phyloP scores from a whole-genome alignment of 768 basidiomycete genomes.

The Kwoniella europaea region DNA sequence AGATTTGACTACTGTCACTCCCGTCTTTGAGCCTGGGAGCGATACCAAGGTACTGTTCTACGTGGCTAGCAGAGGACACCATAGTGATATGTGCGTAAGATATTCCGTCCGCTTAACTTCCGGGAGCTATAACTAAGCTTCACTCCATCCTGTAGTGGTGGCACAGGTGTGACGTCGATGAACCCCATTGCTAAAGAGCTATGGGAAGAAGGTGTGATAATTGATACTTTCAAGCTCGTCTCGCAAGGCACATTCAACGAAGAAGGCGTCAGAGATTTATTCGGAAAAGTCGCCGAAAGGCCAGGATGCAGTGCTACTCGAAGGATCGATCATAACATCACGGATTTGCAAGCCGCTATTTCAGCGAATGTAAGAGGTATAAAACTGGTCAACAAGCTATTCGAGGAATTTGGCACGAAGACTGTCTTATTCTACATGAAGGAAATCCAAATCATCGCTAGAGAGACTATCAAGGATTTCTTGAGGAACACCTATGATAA shows the following conservation, averaged over 20 bases:
- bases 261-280: conserved; percentile 73
- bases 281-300: conserved; percentile 65
- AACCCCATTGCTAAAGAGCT: conserved; percentile 89
- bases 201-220: conserved; percentile 94
- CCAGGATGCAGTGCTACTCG: conserved; percentile 48
- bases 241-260: conserved; percentile 78
- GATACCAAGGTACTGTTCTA: conserved; percentile 64
- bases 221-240: conserved; percentile 91
- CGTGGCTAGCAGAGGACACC: conserved; percentile 87
- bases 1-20: conserved; percentile 92
- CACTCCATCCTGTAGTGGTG: conserved; percentile 23
- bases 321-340: conserved; percentile 49
- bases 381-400: conserved; percentile 69
- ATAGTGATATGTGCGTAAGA: conserved; percentile 67
- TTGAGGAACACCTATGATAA: conserved; percentile 38
- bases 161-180: conserved; percentile 87
- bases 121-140: conserved; percentile 12
- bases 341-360: conserved; percentile 49
- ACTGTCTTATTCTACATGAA: conserved; percentile 46
- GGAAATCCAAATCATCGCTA: conserved; percentile 48
- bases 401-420: conserved; percentile 61
- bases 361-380: conserved; percentile 59
- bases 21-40: conserved; percentile 68
- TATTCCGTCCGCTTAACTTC: neutral
- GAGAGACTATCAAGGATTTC: conserved; percentile 45